Base-by-base conservation (phyloP, 306 rosid species). In the Dryas drummondii region DNA sequence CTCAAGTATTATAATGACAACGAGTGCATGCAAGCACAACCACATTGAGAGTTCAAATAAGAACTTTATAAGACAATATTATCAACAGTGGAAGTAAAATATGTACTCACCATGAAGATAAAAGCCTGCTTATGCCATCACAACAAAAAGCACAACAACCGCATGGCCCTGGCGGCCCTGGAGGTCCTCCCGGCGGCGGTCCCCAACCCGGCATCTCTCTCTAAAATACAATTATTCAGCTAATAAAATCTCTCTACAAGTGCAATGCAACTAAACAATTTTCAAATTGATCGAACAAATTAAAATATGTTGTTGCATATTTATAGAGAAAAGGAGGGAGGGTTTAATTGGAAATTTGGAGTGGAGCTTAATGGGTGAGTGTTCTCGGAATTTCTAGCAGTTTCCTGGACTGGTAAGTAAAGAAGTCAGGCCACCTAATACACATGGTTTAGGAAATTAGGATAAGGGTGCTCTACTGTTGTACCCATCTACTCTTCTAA, bases 161-260 rank as follows among this genome's bases (percentile, higher is more conserved):
- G 27, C 68, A 63, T 8, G 68, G 68, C 50, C 68, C 68, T 41
- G 47, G 66, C 5, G 41, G 37, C 19, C 65, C 65, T n/a, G 66
- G 66, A 63, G 26, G 50, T 61, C 66, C 66, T 61, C 66, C 66
- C 8, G 66, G 66, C 66, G 66, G 66, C 11, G 46, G 66, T 63
- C 49, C 68, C 68, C 68, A 63, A 16, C 22, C 68, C 2, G 68
- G 68, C 68, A 63, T 63, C 50, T 12, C 17, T 27, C 42, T 26
- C 45, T 4, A 53, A 2, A 32, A 32, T 1, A 32, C 37, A 32
- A 32, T 32, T 32, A 32, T 32, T 32, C 37, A 32, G 37, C 37
- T 32, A 32, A 32, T 22, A 22, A 22, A 22, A 22, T 22, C 22
- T 22, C 22, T 22, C 22, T 22, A 22, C 22, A 22, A 22, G 22